These are phyloP conservation scores for Dovyalis caffra DNA, from an alignment of 345 rosid species.

Conservation along the genomic window DNA sequence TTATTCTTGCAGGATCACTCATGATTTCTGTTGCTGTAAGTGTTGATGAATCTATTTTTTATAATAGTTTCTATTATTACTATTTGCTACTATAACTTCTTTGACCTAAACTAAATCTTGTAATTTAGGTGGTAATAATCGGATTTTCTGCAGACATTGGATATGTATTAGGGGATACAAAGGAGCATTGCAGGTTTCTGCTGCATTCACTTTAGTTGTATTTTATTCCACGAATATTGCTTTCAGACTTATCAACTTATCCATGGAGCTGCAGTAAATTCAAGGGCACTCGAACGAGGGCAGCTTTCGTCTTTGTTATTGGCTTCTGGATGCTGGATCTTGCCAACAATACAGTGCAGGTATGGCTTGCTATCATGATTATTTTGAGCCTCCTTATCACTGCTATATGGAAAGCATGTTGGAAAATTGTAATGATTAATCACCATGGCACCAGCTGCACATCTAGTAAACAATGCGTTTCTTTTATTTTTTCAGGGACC, in stretches of 20 bases:
- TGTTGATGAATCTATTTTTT: conserved; percentile 11
- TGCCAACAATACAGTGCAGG: conserved; percentile 97
- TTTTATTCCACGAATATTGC: conserved; percentile 1
- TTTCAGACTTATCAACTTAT: conserved; percentile 2
- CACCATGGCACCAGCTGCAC: background rate
- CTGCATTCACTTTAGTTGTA: conserved; percentile 24
- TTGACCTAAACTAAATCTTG: conserved; percentile 56
- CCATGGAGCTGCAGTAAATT: conserved; percentile 57
- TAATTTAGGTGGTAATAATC: conserved; percentile 87
- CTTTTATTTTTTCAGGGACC: conserved; percentile 64
- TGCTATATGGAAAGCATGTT: background rate
- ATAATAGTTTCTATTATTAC: background rate
- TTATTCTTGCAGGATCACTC: conserved; percentile 85
- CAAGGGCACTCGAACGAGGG: conserved; percentile 83
- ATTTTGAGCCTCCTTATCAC: background rate
- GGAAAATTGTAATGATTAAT: background rate
- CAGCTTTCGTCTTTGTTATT: conserved; percentile 78
- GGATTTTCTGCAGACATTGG: conserved; percentile 99
- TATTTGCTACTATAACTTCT: conserved; percentile 17
- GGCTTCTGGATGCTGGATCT: conserved; percentile 99
- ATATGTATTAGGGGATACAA: conserved; percentile 74
- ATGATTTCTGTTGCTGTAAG: conserved; percentile 88
- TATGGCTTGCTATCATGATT: conserved; percentile 23
- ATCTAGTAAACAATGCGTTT: conserved; percentile 17
- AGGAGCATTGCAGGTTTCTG: conserved; percentile 88